Evolutionary conservation across 176 grass and related monocot species (phyloP).

Genomic region (Zoysia pacifica): DNA sequence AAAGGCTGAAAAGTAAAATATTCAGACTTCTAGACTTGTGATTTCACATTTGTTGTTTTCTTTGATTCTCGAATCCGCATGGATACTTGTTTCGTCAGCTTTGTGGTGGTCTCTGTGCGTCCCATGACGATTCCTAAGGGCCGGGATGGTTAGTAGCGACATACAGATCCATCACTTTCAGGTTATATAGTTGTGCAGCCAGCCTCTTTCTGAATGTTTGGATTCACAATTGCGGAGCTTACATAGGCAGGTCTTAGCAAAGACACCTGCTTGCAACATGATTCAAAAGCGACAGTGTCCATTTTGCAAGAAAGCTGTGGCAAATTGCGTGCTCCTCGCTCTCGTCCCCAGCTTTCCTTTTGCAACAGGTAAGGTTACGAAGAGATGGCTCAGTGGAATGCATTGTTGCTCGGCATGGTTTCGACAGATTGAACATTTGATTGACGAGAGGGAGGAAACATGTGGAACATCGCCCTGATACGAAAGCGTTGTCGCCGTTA

Average conservation of each 20-base stretch:
- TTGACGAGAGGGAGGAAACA: neutral
- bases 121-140: constrained; percentile 21
- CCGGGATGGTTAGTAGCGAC: neutral
- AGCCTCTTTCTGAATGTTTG: neutral
- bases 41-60: too few species aligned
- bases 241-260: neutral
- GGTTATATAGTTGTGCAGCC: neutral
- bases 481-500: too few species aligned
- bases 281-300: neutral
- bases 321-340: neutral
- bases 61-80: too few species aligned
- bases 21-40: too few species aligned
- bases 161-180: neutral
- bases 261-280: neutral
- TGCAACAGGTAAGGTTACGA: neutral
- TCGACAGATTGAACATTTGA: neutral
- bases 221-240: neutral
- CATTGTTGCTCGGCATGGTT: neutral
- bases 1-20: too few species aligned
- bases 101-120: neutral
- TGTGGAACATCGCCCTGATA: neutral
- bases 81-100: too few species aligned
- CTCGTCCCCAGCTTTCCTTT: neutral
- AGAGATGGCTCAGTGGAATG: neutral
- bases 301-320: neutral